Base-by-base conservation (phyloP, 495 filamentous ascomycete species). In the Daldinia caldariorum region DNA sequence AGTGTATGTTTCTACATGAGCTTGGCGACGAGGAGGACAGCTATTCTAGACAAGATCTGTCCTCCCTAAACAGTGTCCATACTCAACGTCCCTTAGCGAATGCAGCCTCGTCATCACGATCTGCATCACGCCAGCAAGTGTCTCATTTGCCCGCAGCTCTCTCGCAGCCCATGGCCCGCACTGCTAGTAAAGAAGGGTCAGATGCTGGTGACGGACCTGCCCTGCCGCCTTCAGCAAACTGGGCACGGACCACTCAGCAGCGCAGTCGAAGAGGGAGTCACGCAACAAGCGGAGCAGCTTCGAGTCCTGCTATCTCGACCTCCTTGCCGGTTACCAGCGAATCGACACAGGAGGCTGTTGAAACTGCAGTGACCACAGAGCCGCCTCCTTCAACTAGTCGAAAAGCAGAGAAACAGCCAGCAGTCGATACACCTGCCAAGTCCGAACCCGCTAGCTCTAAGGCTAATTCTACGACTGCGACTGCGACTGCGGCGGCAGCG, bases 1-100 rank as follows among this genome's bases (percentile, higher is more conserved):
- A 92, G 61, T 99, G 95, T 80, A 99, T 97, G 84, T 99, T 99
- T 79, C 80, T 99, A 43, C 95, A 99, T 75, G 95, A 99, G 77
- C 90, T 94, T 16, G 95, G 94, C 16, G 95, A 99, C 76, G 95
- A 97, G 64, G 93, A 94, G 62, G 94, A 99, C 64, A 97, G 93
- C 79, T 98, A 97, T 78, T 95, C 93, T 45, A 89, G 95, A 58
- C 92, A 97, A 73, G 95, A 97, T 79, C 83, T 98, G 6, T 99
- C 95, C 1, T 94, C 93, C n/a, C 92, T 97, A 83, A 98, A 97
- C 73, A 91, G 91, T 29, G 86, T 92, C 16, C 89, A 88, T 54
- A 91, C 92, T 8, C 94, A 97, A 80, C 86, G 91, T 31, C 88
- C 89, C 5, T 77, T 85, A 10, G 56, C 53, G n/a, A 71, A 75